These are phyloP conservation scores for Cyberlindnera misumaiensis DNA, from an alignment of 805 yeast species.

Conservation along the genomic window DNA sequence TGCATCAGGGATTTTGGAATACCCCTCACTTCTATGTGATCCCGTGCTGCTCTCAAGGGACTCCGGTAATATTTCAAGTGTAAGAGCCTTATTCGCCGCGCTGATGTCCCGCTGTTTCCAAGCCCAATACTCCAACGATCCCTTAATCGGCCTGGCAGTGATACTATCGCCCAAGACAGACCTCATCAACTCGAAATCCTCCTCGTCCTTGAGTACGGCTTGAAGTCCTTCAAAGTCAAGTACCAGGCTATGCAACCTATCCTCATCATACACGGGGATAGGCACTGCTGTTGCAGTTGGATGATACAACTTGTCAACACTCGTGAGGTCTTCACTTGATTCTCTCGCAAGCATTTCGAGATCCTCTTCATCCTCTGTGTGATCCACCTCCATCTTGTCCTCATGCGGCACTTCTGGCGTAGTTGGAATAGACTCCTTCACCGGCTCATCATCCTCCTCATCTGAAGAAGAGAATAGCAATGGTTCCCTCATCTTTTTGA, in stretches of 20 bases:
- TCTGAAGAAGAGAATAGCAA: conserved; percentile 22
- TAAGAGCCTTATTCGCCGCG: conserved; percentile 4
- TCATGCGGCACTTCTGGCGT: conserved; percentile 17
- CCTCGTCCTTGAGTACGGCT: conserved; percentile 57
- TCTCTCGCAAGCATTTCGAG: background rate
- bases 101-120: conserved; percentile 46
- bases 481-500: conserved; percentile 4
- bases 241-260: conserved; percentile 12
- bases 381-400: conserved; percentile 1
- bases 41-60: conserved; percentile 42
- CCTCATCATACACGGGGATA: conserved; percentile 46
- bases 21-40: conserved; percentile 68
- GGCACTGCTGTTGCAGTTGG: conserved; percentile 47
- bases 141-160: background rate
- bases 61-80: conserved; percentile 10
- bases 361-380: background rate
- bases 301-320: conserved; percentile 31
- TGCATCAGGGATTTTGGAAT: conserved; percentile 62
- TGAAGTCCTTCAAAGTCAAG: conserved; percentile 46
- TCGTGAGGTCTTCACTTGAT: conserved; percentile 2
- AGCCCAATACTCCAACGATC: conserved; percentile 48
- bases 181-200: conserved; percentile 55
- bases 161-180: conserved; percentile 29
- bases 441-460: conserved; percentile 26
- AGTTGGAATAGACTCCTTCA: conserved; percentile 21